Percentiles rank a stretch among this genome's conserved stretches.
Conservation (phyloP, 768 basidiomycete species). For the Erythrobasidium yunnanense region DNA sequence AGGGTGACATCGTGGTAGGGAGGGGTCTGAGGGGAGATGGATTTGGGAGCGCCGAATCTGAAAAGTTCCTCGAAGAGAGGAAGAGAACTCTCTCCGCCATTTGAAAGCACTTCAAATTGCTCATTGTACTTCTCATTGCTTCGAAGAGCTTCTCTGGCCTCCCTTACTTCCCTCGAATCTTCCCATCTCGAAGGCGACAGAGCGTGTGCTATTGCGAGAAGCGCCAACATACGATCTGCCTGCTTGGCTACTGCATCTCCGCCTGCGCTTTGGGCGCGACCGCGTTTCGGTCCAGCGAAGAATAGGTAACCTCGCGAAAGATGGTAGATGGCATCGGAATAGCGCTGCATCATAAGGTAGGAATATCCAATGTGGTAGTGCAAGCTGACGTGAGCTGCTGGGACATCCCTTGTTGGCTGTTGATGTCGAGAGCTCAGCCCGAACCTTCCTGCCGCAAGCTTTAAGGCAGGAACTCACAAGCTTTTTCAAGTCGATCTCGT, state of each 20-base stretch:
- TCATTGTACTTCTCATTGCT: conserved; percentile 88
- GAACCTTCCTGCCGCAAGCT: neutral
- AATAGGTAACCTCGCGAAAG: conserved; percentile 72
- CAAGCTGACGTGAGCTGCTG: conserved; percentile 88
- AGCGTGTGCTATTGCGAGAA: conserved; percentile 86
- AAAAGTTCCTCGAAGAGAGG: conserved; percentile 84
- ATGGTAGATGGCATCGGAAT: conserved; percentile 86
- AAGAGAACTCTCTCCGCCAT: conserved; percentile 63
- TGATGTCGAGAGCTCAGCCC: conserved; percentile 45
- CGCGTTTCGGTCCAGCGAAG: conserved; percentile 89
- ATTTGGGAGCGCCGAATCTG: conserved; percentile 87
- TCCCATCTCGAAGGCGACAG: conserved; percentile 73
- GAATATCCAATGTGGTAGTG: conserved; percentile 96
- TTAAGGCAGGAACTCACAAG: conserved; percentile 48
- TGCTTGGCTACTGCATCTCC: conserved; percentile 76
- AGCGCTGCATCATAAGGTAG: conserved; percentile 87
- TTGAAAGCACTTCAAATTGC: conserved; percentile 70
- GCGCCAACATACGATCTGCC: conserved; percentile 92
- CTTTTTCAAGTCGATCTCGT: conserved; percentile 81
- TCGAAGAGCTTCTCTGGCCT: conserved; percentile 52
- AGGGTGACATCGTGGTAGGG: conserved; percentile 55
- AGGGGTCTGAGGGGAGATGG: conserved; percentile 86
- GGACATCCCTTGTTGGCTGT: conserved; percentile 55
- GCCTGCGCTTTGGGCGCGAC: conserved; percentile 84
- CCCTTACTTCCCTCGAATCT: conserved; percentile 70